Evolutionary conservation across 306 rosid genomes (phyloP), one percentile per base, ranked within the genome.

Genomic region (Lablab purpureus): DNA sequence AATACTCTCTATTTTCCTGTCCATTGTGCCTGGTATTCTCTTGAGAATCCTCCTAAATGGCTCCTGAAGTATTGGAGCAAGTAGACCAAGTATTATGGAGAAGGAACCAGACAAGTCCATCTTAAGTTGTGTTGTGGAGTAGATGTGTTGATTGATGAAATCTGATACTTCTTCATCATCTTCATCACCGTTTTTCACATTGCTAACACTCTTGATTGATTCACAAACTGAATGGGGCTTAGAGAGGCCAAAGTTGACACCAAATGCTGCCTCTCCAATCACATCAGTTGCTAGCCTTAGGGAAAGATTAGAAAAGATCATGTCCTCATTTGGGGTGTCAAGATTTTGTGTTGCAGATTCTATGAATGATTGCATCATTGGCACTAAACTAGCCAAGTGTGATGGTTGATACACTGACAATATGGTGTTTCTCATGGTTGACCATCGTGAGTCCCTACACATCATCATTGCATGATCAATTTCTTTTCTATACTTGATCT

Each of bases 71-170:
- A 90, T 63, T 0, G 98, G 99, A 14, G 83, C 81, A 63, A 96
- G 87, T 49, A 96, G 76, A n/a, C 99, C 99, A 2, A 96, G 76
- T 45, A 96, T 90, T 81, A 95, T 95, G 8, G 99, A 95, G 36
- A 95, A 86, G n/a, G 97, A 92, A 71, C 99, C 99, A 2, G 99
- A 87, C 19, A 95, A 76, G 79, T 95, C 99, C 98, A 95, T 91
- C 83, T 93, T 95, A 13, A 95, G 92, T 46, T 95, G 96, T 11
- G 98, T 85, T 47, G 97, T 93, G 75, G 99, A 95, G 83, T 93
- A 95, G 11, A 95, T 83, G 75, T 93, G 96, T 81, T 95, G 88
- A 46, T 91, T 89, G 67, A 93, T 87, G 77, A 95, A 93, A 80
- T 91, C 90, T 1, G 98, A 87, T 25, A 95, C 94, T 71, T 76